These are phyloP conservation scores for Colletotrichum endophyticum DNA, from an alignment of 2,329 filamentous ascomycete species.

Conservation along the genomic window DNA sequence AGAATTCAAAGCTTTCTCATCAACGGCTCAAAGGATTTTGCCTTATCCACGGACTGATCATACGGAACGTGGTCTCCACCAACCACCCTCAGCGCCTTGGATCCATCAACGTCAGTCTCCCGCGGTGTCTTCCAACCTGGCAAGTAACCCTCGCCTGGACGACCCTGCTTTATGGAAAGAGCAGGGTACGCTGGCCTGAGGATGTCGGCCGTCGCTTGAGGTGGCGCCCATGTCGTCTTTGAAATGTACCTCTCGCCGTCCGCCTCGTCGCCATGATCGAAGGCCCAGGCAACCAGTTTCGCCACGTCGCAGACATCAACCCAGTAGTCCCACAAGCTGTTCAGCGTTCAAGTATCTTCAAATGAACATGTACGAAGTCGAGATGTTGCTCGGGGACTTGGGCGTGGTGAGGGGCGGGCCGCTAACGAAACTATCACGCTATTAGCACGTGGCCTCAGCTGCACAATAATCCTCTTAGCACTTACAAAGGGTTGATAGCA, in stretches of 20 bases:
- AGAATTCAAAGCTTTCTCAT: neutral
- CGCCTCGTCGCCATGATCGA: conserved; percentile 36
- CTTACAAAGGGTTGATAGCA: conserved; percentile 41
- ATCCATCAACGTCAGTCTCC: neutral
- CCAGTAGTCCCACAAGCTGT: conserved; percentile 19
- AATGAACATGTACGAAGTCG: neutral
- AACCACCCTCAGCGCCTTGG: neutral
- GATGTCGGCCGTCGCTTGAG: conserved; percentile 46
- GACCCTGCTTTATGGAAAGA: conserved; percentile 37
- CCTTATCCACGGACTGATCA: neutral
- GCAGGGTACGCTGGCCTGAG: conserved; percentile 39
- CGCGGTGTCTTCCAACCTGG: conserved; percentile 20
- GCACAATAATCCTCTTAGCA: conserved; percentile 28
- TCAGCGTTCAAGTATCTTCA: neutral
- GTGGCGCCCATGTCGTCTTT: conserved; percentile 29
- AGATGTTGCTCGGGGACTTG: neutral
- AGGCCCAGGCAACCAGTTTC: conserved; percentile 38
- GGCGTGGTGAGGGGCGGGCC: neutral
- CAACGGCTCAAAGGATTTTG: neutral
- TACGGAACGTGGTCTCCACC: neutral
- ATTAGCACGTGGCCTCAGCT: conserved; percentile 26
- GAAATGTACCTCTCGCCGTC: conserved; percentile 47
- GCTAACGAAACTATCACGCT: conserved; percentile 22
- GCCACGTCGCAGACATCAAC: conserved; percentile 53
- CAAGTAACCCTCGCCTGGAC: conserved; percentile 42